A percentile compares a stretch with the other conserved stretches of the same genome.
Evolutionary conservation across 2,329 filamentous ascomycete genomes (phyloP).

Genomic region (Sporothrix protearum): DNA sequence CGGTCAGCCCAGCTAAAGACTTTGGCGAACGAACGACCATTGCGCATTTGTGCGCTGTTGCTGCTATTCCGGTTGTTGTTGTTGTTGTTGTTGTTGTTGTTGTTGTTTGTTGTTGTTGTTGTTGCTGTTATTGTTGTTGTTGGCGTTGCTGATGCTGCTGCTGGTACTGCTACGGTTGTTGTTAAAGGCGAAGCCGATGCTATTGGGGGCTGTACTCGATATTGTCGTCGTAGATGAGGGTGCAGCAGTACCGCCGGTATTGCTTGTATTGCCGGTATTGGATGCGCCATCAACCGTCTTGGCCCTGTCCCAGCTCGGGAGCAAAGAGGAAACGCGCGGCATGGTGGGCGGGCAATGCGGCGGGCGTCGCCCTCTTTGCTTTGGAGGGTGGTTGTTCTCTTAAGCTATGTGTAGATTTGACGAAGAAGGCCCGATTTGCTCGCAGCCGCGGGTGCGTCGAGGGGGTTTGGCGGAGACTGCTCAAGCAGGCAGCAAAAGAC

Average conservation of each 20-base stretch:
- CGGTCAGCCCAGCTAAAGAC: constrained; percentile 37
- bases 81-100: not conserved
- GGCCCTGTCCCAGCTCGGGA: constrained; percentile 40
- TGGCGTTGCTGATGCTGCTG: constrained; percentile 10
- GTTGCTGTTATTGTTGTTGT: not conserved
- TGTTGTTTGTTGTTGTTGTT: constrained; percentile 4
- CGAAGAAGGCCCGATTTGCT: not conserved
- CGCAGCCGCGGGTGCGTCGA: constrained; percentile 5
- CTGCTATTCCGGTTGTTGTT: constrained; percentile 14
- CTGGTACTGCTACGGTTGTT: constrained; percentile 1
- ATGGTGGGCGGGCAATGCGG: constrained; percentile 32
- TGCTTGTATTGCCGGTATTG: constrained; percentile 17
- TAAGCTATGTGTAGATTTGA: not conserved
- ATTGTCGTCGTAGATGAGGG: constrained; percentile 5
- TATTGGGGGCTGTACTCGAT: constrained; percentile 14
- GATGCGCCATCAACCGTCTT: constrained; percentile 26
- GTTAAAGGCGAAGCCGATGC: constrained; percentile 9
- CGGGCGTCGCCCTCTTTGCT: constrained; percentile 14
- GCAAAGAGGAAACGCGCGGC: constrained; percentile 47
- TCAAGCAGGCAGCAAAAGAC: not conserved
- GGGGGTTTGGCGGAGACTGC: not conserved
- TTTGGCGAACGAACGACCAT: constrained; percentile 30
- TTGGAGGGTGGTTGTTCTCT: not conserved
- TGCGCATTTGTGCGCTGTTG: constrained; percentile 14
- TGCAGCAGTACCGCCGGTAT: not conserved